phyloP scores from a whole-genome alignment of 1,284 basidiomycete species.

The Fereydounia khargensis region DNA sequence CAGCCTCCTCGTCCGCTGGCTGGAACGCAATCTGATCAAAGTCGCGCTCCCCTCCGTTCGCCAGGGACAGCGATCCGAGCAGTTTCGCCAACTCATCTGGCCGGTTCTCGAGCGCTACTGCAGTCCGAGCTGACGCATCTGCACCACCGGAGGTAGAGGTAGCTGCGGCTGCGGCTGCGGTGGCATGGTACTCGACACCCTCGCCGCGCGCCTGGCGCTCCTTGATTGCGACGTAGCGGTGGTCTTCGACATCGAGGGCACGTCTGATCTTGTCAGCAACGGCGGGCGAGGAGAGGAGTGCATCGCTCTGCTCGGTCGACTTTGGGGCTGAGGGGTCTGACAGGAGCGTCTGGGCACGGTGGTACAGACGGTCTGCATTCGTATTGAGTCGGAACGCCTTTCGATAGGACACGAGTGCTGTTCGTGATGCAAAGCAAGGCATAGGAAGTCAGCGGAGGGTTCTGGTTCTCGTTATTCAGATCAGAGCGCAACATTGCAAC shows the following conservation, averaged over 20 bases:
- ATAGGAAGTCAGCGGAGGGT: neutral
- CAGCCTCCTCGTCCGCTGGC: conserved; percentile 36
- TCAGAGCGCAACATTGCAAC: conserved; percentile 1
- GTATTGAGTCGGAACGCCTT: conserved; percentile 43
- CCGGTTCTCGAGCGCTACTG: conserved; percentile 2
- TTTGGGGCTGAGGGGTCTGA: conserved; percentile 18
- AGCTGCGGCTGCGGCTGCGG: neutral
- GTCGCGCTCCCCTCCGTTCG: conserved; percentile 26
- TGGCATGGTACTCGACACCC: neutral
- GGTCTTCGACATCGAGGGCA: conserved; percentile 38
- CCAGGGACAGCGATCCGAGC: conserved; percentile 16
- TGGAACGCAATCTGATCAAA: conserved; percentile 17
- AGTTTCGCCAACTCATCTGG: conserved; percentile 30
- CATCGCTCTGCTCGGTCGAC: conserved; percentile 18
- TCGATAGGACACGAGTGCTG: conserved; percentile 38
- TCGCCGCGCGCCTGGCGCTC: conserved; percentile 22
- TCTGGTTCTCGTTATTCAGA: neutral
- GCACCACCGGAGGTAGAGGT: neutral
- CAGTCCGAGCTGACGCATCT: neutral
- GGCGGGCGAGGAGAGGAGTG: conserved; percentile 21
- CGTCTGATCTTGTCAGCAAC: conserved; percentile 37
- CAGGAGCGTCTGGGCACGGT: conserved; percentile 36
- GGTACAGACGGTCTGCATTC: conserved; percentile 39
- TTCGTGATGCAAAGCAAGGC: neutral
- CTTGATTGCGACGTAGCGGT: conserved; percentile 32